Conservation (phyloP, 495 filamentous ascomycete genomes). For the Cairneyella variabilis region DNA sequence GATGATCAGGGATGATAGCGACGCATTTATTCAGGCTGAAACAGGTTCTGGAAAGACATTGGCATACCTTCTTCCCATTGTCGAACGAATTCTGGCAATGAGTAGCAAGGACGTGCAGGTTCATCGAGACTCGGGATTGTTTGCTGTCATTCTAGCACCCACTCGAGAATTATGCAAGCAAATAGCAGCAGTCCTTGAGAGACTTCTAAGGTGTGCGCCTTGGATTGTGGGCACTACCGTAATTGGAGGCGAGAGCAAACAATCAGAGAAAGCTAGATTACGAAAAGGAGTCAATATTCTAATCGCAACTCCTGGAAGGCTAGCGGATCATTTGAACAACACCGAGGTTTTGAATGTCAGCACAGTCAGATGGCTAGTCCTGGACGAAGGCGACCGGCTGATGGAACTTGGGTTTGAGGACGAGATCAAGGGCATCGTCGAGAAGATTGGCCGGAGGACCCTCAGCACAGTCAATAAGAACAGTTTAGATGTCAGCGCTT, state of each 20-base stretch:
- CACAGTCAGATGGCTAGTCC: slow-evolving; percentile 85
- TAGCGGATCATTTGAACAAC: slow-evolving; percentile 87
- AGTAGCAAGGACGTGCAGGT: slow-evolving; percentile 53
- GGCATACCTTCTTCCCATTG: slow-evolving; percentile 86
- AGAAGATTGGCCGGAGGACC: slow-evolving; percentile 60
- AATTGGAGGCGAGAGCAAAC: slow-evolving; percentile 95
- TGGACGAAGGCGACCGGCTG: slow-evolving; percentile 93
- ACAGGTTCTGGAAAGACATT: slow-evolving; percentile 97
- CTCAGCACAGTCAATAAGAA: slow-evolving; percentile 35
- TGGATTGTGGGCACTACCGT: slow-evolving; percentile 93
- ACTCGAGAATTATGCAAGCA: slow-evolving; percentile 93
- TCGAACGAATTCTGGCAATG: slow-evolving; percentile 78
- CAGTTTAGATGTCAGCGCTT: slow-evolving; percentile 42
- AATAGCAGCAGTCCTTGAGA: slow-evolving; percentile 79
- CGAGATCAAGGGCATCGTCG: slow-evolving; percentile 73
- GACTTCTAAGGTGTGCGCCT: slow-evolving; percentile 71
- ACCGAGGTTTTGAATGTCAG: slow-evolving; percentile 85
- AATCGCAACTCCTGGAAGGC: slow-evolving; percentile 86
- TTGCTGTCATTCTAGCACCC: slow-evolving; percentile 86
- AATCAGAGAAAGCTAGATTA: slow-evolving; percentile 89
- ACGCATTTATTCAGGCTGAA: slow-evolving; percentile 96
- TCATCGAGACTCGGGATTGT: slow-evolving; percentile 81
- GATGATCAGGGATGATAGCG: slow-evolving; percentile 73
- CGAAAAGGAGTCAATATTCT: slow-evolving; percentile 93
- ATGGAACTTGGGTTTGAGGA: slow-evolving; percentile 98